Base-by-base conservation (phyloP, 805 yeast species). In the Metschnikowia noctiluminum region DNA sequence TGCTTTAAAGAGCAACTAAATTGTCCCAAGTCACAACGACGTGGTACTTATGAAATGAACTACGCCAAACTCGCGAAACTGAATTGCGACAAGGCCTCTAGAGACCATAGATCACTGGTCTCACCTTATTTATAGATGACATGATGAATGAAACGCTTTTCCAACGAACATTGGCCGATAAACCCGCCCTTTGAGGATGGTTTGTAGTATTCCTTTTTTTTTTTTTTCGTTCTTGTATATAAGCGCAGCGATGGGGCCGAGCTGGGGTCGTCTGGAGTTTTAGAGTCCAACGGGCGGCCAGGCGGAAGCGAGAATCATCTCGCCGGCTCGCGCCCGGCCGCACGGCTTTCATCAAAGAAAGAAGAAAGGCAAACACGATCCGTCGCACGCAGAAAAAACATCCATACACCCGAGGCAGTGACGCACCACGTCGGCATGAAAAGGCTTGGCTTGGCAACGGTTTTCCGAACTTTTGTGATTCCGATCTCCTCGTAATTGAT, bases 1-100 rank as follows among this genome's bases (percentile, higher is more conserved):
- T 41, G 56, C 46, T 13, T 54, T 54, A 52, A 50, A 43, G 40
- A 43, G 54, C 38, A 56, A 46, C 41, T 52, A 34, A 27, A 35
- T 37, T 21, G 21, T 21, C 4, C 21, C 21, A 21, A 21, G 4
- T 21, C 2, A 21, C 21, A 21, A 21, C 4, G 21, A 21, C 2
- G 4, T 4, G 21, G 21, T 4, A 4, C 21, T 21, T 38, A n/a
- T 16, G 7, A 9, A 38, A 8, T 21, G 4, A 21, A 21, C 21
- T 21, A 2, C 21, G 21, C 21, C 21, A 21, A 21, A 21, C 21
- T 21, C 21, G 21, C 4, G 21, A 21, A 21, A n/a, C n/a, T n/a
- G n/a, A n/a, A n/a, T n/a, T n/a, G n/a, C n/a, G n/a, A n/a, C n/a
- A n/a, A n/a, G n/a, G n/a, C n/a, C n/a, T n/a, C n/a, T n/a, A n/a